Evolutionary conservation across 371 early-diverging fungal genomes (phyloP), one percentile per base, ranked within the genome.

Genomic region (Mucor sp.): DNA sequence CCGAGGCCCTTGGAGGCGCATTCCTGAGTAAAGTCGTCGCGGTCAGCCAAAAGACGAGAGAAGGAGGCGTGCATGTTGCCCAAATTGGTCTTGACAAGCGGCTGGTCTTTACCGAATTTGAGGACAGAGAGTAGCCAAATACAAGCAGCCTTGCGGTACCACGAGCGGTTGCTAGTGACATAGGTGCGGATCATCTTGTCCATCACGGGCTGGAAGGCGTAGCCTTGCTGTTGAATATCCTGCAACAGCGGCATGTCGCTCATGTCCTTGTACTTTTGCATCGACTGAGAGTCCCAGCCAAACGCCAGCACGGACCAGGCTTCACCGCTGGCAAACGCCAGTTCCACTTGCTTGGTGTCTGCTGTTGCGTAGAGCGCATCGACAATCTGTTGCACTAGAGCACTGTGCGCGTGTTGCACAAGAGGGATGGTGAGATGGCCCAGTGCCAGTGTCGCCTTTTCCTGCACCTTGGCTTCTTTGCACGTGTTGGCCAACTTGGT

Each of bases 1-100:
- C 94, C 94, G 43, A 96, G 84, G 15, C 95, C 94, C 64, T 94
- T 95, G 21, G 95, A 93, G 4, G 96, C 95, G 12, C 93, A 87
- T 55, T 93, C 93, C 61, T 92, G 91, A 7, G 90, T 90, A 55
- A 92, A 83, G 25, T 92, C 95, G 78, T 95, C 96, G 19, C 91
- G 87, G 66, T 96, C 95, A 7, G 85, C 79, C 5, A 97, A 81
- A 50, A 97, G 77, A 57, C 83, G 79, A 0, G 94, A 91, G 68
- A 97, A 90, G 4, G 91, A 89, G 1, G 87, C 69, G 65, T 93
- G 92, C 6, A 93, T 81, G 28, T 72, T 69, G 0, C 81, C 77
- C 6, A 91, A 74, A 60, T 88, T 86, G 0, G 73, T 71, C 70
- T 79, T 78, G 7, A 91, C 77, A 33, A 85, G 64, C 0, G 66